Evolutionary conservation across 1,139 yeast species (phyloP).

Genomic region (Wickerhamomyces sp.): DNA sequence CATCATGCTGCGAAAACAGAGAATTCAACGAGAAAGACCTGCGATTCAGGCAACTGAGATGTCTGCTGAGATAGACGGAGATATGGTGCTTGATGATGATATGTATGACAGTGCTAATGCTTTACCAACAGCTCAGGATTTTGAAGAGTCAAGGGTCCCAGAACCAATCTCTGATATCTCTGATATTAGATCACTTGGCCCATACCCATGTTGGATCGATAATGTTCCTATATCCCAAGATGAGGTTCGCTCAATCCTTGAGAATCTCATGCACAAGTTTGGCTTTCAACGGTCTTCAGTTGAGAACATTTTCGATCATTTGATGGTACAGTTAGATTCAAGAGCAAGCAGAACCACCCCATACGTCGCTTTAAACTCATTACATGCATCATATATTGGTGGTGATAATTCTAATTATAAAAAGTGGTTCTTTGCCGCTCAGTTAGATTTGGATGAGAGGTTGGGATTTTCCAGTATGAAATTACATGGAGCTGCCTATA

Average conservation of each 20-base stretch:
- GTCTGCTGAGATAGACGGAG: not conserved
- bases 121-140: not conserved
- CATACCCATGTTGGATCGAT: slow-evolving; percentile 23
- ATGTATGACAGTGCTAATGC: not conserved
- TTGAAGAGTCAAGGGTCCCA: not conserved
- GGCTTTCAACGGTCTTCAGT: slow-evolving; percentile 64
- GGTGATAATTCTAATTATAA: slow-evolving; percentile 63
- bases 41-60: not conserved
- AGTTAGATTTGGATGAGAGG: slow-evolving; percentile 60
- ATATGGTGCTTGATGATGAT: not conserved
- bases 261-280: slow-evolving; percentile 48
- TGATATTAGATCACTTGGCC: not conserved
- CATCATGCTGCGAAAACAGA: not conserved
- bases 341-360: slow-evolving; percentile 63
- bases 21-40: not conserved
- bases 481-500: slow-evolving; percentile 29
- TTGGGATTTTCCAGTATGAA: slow-evolving; percentile 42
- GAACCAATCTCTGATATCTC: not conserved
- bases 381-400: slow-evolving; percentile 72
- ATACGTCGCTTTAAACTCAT: slow-evolving; percentile 45
- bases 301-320: slow-evolving; percentile 60
- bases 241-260: slow-evolving; percentile 54
- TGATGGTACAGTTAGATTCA: slow-evolving; percentile 60
- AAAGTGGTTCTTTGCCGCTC: slow-evolving; percentile 76
- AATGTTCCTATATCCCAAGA: slow-evolving; percentile 35